phyloP scores from a whole-genome alignment of 768 basidiomycete species.

The Trichaptum fuscoviolaceum region DNA sequence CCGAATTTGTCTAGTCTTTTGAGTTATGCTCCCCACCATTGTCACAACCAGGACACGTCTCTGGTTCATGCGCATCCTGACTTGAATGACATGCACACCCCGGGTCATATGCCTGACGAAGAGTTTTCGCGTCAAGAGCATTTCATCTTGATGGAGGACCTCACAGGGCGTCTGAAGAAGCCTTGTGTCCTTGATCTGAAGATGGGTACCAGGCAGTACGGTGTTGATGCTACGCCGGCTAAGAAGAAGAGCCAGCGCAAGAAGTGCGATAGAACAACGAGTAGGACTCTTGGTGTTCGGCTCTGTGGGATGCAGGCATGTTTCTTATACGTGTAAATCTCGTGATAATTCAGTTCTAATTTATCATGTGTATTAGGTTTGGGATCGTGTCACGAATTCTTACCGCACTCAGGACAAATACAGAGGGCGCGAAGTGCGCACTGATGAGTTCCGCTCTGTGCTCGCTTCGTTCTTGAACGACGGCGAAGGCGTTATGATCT shows the following conservation, averaged over 20 bases:
- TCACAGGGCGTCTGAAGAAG: conserved; percentile 85
- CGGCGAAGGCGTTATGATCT: conserved; percentile 75
- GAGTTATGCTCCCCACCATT: conserved; percentile 12
- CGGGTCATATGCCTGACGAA: conserved; percentile 29
- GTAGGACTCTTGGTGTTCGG: conserved; percentile 82
- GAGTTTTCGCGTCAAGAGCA: conserved; percentile 84
- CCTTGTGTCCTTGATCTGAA: conserved; percentile 98
- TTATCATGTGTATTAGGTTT: conserved; percentile 54
- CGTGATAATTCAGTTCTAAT: neutral
- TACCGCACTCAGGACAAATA: conserved; percentile 97
- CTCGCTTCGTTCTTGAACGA: conserved; percentile 81
- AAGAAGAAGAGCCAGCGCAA: conserved; percentile 99
- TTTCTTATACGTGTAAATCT: conserved; percentile 13
- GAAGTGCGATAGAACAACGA: conserved; percentile 96
- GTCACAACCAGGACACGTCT: conserved; percentile 22
- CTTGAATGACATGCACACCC: conserved; percentile 17
- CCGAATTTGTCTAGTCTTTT: conserved; percentile 14
- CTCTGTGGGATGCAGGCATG: conserved; percentile 99
- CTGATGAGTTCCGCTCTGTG: conserved; percentile 78
- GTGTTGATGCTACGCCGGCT: conserved; percentile 83
- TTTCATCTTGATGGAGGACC: conserved; percentile 98
- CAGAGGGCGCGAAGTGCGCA: conserved; percentile 83
- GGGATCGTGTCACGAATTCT: conserved; percentile 79
- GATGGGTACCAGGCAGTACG: conserved; percentile 99
- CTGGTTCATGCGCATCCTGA: neutral